Evolutionary conservation across 352 stramenopile genomes (phyloP).

Genomic region (Pythium biforme): DNA sequence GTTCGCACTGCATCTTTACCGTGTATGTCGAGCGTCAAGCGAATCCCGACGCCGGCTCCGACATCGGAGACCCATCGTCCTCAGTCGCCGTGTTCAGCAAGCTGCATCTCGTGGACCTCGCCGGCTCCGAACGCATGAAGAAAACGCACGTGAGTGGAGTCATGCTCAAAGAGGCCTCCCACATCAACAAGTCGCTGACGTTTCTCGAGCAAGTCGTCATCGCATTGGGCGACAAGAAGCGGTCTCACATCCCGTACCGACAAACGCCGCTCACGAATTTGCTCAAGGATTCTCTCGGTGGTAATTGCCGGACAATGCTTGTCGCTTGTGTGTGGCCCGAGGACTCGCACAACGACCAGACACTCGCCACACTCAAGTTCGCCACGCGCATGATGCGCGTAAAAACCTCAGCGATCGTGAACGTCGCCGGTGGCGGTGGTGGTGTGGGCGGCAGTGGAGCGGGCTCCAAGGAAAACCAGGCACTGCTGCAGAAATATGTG

Average conservation of each 20-base stretch:
- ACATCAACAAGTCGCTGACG: conserved; percentile 73
- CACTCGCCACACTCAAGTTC: conserved; percentile 91
- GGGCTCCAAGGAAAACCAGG: conserved; percentile 22
- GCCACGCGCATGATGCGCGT: conserved; percentile 86
- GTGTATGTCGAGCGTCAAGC: conserved; percentile 62
- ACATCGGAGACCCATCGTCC: conserved; percentile 12
- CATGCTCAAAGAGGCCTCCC: conserved; percentile 48
- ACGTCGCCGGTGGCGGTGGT: conserved; percentile 30
- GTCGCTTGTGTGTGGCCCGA: conserved; percentile 85
- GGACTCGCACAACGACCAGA: conserved; percentile 79
- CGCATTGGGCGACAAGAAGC: conserved; percentile 86
- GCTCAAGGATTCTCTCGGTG: conserved; percentile 86
- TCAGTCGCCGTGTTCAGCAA: conserved; percentile 71
- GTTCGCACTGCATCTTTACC: conserved; percentile 83
- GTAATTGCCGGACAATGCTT: conserved; percentile 79
- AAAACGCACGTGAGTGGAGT: conserved; percentile 58
- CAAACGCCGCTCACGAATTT: conserved; percentile 93
- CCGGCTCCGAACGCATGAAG: conserved; percentile 92
- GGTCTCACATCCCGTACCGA: conserved; percentile 91
- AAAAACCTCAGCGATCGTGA: conserved; percentile 75
- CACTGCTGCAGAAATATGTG: conserved; percentile 31
- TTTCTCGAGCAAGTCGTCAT: conserved; percentile 88
- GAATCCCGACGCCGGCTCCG: conserved; percentile 8
- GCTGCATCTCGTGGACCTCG: conserved; percentile 92
- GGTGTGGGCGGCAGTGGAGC: conserved; percentile 17